Evolutionary conservation across 495 filamentous ascomycete species (phyloP).

Genomic region (Penicillium nucicola): DNA sequence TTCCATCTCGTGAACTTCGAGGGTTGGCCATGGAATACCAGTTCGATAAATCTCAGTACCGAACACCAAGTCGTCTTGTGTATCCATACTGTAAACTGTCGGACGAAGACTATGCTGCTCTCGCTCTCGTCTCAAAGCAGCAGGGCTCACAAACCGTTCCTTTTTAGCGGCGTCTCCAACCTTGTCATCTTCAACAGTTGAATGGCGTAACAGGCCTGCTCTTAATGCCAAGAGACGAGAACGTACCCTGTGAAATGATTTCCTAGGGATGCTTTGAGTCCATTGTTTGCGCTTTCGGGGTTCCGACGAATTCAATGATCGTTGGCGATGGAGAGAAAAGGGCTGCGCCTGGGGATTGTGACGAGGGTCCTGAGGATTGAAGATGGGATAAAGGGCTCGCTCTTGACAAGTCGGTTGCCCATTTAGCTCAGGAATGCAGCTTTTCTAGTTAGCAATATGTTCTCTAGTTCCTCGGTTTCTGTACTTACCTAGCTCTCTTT

Average conservation of each 20-base stretch:
- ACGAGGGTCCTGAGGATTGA: conserved; percentile 31
- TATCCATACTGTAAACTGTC: conserved; percentile 20
- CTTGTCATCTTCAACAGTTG: conserved; percentile 1
- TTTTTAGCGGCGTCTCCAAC: background rate
- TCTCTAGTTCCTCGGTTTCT: background rate
- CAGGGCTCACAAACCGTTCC: background rate
- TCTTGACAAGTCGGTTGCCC: conserved; percentile 26
- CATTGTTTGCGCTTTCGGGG: conserved; percentile 17
- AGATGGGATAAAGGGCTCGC: conserved; percentile 36
- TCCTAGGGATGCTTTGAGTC: conserved; percentile 26
- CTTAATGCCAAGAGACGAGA: conserved; percentile 31
- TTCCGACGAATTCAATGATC: conserved; percentile 8
- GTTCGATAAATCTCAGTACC: conserved; percentile 32
- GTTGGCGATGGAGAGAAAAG: conserved; percentile 5
- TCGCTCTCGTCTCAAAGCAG: background rate
- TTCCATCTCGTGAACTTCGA: background rate
- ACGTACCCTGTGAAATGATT: conserved; percentile 33
- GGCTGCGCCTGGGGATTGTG: conserved; percentile 26
- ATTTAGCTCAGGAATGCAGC: conserved; percentile 1
- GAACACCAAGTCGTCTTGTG: conserved; percentile 32
- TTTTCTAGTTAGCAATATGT: background rate
- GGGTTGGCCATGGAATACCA: conserved; percentile 8
- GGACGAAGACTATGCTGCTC: background rate
- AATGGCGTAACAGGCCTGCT: conserved; percentile 23
- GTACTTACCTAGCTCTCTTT: conserved; percentile 22